Percentiles rank a stretch among this genome's conserved stretches.
These are phyloP conservation scores for Fusarium anguioides DNA, from an alignment of 2,329 filamentous ascomycete species.

Conservation along the genomic window DNA sequence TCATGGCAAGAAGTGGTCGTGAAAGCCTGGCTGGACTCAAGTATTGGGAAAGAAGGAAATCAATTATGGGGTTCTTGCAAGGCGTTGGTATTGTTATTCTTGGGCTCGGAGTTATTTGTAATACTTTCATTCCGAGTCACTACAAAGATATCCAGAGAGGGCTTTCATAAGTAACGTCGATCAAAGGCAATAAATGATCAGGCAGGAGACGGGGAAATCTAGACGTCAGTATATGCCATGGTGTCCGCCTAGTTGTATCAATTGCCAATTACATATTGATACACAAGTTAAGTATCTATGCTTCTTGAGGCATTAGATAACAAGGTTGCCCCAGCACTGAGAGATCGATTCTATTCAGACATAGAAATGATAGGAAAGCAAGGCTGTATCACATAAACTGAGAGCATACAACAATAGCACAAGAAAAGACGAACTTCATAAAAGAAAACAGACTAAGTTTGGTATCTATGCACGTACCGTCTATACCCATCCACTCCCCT, in stretches of 20 bases:
- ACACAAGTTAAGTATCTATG: not conserved
- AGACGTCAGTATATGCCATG: constrained; percentile 1
- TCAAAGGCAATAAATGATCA: not conserved
- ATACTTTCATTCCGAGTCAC: not conserved
- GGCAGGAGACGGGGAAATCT: not conserved
- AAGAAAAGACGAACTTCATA: not conserved
- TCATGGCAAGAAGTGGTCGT: not conserved
- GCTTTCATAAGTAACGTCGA: not conserved
- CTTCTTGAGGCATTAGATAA: not conserved
- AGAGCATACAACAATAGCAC: not conserved
- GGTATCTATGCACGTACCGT: constrained; percentile 48
- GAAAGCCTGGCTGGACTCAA: not conserved
- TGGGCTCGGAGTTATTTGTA: constrained; percentile 10
- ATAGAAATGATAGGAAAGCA: not conserved
- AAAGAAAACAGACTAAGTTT: constrained; percentile 38
- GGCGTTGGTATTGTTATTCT: constrained; percentile 32
- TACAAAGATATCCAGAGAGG: constrained; percentile 20
- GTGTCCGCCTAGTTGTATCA: constrained; percentile 2
- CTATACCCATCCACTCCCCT: constrained; percentile 40
- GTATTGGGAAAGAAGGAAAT: not conserved
- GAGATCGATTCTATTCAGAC: not conserved
- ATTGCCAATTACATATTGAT: not conserved
- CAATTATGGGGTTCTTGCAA: not conserved
- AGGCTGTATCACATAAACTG: not conserved
- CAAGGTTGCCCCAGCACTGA: not conserved